A percentile compares a stretch with the other conserved stretches of the same genome.
These are phyloP conservation scores for Termitomyces sp. DNA, from an alignment of 768 basidiomycete species.

Conservation along the genomic window DNA sequence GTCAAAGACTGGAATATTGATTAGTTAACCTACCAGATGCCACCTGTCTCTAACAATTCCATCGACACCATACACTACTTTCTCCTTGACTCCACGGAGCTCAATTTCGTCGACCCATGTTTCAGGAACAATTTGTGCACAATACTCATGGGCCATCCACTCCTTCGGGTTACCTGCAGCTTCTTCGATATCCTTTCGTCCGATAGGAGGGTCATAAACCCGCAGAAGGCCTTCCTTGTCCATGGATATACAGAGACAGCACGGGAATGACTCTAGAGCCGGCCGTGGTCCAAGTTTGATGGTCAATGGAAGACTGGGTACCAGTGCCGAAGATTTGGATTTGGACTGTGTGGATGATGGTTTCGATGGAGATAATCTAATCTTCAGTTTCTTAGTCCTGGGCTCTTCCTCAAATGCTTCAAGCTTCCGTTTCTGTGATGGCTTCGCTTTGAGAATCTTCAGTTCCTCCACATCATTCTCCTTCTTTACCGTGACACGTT, in stretches of 20 bases:
- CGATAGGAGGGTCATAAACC: slow-evolving; percentile 63
- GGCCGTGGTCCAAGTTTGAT: slow-evolving; percentile 66
- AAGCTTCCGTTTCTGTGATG: slow-evolving; percentile 34
- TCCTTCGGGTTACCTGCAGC: slow-evolving; percentile 38
- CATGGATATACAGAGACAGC: slow-evolving; percentile 61
- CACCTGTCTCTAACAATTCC: slow-evolving; percentile 88
- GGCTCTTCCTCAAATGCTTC: slow-evolving; percentile 30
- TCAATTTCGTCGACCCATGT: slow-evolving; percentile 83
- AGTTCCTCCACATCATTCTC: slow-evolving; percentile 19
- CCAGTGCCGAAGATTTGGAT: not conserved
- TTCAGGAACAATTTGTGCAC: slow-evolving; percentile 81
- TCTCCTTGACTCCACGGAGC: slow-evolving; percentile 35
- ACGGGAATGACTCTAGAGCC: slow-evolving; percentile 55
- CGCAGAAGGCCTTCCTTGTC: slow-evolving; percentile 49
- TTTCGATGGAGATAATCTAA: slow-evolving; percentile 28
- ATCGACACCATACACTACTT: slow-evolving; percentile 78
- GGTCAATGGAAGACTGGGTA: slow-evolving; percentile 48
- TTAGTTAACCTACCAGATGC: slow-evolving; percentile 66
- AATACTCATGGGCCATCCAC: slow-evolving; percentile 79
- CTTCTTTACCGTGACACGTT: slow-evolving; percentile 18
- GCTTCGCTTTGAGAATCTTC: slow-evolving; percentile 33
- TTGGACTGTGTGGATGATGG: slow-evolving; percentile 12
- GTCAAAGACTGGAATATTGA: not conserved
- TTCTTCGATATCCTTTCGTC: slow-evolving; percentile 48
- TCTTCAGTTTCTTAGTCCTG: slow-evolving; percentile 47